Evolutionary conservation across 2,329 filamentous ascomycete species (phyloP).

Genomic region (Colletotrichum camelliae): DNA sequence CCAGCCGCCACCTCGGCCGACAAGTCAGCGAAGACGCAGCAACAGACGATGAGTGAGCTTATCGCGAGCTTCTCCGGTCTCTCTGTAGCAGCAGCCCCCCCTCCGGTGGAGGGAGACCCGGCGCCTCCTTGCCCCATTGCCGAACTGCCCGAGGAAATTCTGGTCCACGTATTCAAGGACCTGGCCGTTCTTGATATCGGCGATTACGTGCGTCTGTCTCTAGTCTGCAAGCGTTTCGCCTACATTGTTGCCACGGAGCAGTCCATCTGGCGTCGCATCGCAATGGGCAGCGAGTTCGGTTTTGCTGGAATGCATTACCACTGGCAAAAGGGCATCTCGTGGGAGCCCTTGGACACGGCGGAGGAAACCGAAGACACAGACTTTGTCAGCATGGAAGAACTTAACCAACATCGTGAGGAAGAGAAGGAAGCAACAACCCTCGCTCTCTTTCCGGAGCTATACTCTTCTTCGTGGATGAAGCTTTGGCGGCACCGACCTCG

Average conservation of each 20-base stretch:
- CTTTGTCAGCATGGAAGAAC: conserved; percentile 41
- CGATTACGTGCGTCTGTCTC: conserved; percentile 75
- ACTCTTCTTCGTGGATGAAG: conserved; percentile 60
- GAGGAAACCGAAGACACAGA: conserved; percentile 35
- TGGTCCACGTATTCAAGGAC: conserved; percentile 78
- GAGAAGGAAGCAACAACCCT: conserved; percentile 41
- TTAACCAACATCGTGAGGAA: conserved; percentile 35
- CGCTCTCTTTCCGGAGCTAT: conserved; percentile 48
- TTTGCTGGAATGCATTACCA: conserved; percentile 85
- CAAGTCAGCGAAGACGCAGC: conserved; percentile 24
- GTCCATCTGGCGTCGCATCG: conserved; percentile 82
- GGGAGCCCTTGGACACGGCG: conserved; percentile 55
- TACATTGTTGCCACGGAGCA: conserved; percentile 87
- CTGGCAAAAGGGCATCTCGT: conserved; percentile 67
- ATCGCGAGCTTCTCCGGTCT: conserved; percentile 77
- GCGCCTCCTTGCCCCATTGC: conserved; percentile 83
- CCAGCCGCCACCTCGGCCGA: conserved; percentile 28
- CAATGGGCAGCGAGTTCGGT: conserved; percentile 73
- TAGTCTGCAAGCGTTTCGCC: conserved; percentile 86
- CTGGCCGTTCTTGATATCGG: conserved; percentile 78
- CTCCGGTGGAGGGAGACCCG: conserved; percentile 73
- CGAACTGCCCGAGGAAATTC: conserved; percentile 80
- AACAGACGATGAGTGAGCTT: conserved; percentile 68
- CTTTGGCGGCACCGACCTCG: conserved; percentile 87
- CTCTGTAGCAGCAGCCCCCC: conserved; percentile 70